Evolutionary conservation across 2,329 filamentous ascomycete species (phyloP).

Genomic region (Shiraia sp.): DNA sequence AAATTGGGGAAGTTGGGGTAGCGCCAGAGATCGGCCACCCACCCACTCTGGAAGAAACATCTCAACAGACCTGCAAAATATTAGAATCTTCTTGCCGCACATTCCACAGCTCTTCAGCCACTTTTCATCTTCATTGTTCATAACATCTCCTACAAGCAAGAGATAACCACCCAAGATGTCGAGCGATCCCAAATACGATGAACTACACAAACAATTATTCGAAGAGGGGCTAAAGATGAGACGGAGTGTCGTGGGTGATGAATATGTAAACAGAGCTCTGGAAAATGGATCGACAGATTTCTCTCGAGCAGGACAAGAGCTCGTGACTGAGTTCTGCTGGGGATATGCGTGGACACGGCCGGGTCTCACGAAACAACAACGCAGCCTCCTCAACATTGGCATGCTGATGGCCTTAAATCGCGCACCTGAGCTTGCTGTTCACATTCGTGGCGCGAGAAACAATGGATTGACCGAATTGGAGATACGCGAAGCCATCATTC

Average conservation of each 20-base stretch:
- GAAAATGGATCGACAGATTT: slow-evolving; percentile 63
- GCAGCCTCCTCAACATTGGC: slow-evolving; percentile 65
- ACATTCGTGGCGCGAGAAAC: slow-evolving; percentile 65
- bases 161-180: slow-evolving; percentile 38
- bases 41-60: slow-evolving; percentile 2
- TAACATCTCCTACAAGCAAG: slow-evolving; percentile 13
- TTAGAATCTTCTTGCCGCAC: neutral
- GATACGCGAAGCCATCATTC: slow-evolving; percentile 62
- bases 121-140: neutral
- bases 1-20: slow-evolving; percentile 30
- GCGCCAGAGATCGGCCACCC: slow-evolving; percentile 23
- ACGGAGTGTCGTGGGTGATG: slow-evolving; percentile 62
- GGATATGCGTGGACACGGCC: slow-evolving; percentile 66
- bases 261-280: slow-evolving; percentile 63
- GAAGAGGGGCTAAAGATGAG: slow-evolving; percentile 65
- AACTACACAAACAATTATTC: slow-evolving; percentile 60
- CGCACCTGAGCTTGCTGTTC: slow-evolving; percentile 62
- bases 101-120: slow-evolving; percentile 4
- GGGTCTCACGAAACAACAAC: slow-evolving; percentile 63
- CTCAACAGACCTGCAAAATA: neutral
- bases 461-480: slow-evolving; percentile 66
- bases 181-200: slow-evolving; percentile 47
- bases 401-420: slow-evolving; percentile 67
- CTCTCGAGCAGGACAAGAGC: slow-evolving; percentile 62
- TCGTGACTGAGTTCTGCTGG: slow-evolving; percentile 68